A percentile compares a stretch with the other conserved stretches of the same genome.
Evolutionary conservation across 345 rosid species (phyloP).

Genomic region (Pistacia atlantica): DNA sequence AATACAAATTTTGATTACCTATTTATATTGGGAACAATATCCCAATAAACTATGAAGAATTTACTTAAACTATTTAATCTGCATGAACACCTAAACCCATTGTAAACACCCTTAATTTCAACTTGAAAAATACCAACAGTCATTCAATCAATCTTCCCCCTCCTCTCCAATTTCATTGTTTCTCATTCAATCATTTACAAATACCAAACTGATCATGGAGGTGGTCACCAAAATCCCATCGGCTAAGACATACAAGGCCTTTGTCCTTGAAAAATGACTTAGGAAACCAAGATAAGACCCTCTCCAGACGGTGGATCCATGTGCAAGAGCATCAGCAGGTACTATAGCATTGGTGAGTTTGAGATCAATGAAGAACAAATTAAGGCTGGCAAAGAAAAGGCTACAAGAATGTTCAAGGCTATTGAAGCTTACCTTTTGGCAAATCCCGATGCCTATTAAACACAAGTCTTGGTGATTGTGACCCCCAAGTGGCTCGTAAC

Average conservation of each 20-base stretch:
- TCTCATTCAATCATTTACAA: neutral
- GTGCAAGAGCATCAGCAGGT: constrained; percentile 33
- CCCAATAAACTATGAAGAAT: too few relatives aligned
- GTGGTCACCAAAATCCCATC: constrained; percentile 7
- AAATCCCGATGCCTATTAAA: constrained; percentile 36
- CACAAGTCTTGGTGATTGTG: neutral
- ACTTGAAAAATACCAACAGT: neutral
- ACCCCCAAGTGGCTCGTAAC: neutral
- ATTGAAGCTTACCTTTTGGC: constrained; percentile 44
- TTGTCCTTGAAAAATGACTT: constrained; percentile 28
- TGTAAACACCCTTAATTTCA: neutral
- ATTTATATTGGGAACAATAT: too few relatives aligned
- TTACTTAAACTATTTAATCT: too few relatives aligned
- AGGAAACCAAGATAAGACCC: constrained; percentile 24
- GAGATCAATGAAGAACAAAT: constrained; percentile 32
- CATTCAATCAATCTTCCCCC: neutral
- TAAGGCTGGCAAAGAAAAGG: constrained; percentile 29
- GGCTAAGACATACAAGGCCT: constrained; percentile 24
- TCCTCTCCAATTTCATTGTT: neutral
- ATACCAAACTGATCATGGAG: neutral
- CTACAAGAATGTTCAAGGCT: constrained; percentile 27
- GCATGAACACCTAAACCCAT: too few relatives aligned
- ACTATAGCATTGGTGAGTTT: constrained; percentile 20
- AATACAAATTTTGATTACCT: too few relatives aligned
- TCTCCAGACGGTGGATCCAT: constrained; percentile 37